Evolutionary conservation across 495 filamentous ascomycete genomes (phyloP).

Genomic region (Daldinia decipiens): DNA sequence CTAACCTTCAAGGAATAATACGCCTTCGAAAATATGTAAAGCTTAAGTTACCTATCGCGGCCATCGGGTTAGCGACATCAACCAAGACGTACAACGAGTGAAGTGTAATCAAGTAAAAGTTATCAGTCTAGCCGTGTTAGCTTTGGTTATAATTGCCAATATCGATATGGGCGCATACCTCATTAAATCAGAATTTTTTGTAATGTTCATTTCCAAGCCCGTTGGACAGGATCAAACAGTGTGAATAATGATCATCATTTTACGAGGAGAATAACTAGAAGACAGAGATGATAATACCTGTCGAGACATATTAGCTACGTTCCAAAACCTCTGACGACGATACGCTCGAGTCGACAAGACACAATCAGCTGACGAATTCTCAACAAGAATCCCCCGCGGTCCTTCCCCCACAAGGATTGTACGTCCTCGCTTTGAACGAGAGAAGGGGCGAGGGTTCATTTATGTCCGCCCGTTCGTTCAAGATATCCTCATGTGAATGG

Average conservation of each 20-base stretch:
- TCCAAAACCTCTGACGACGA: conserved; percentile 19
- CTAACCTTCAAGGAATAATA: conserved; percentile 21
- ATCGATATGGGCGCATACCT: conserved; percentile 66
- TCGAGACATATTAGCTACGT: conserved; percentile 45
- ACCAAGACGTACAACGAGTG: conserved; percentile 10
- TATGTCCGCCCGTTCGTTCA: conserved; percentile 99
- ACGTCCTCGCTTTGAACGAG: conserved; percentile 77
- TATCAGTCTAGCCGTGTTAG: conserved; percentile 59
- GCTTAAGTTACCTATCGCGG: conserved; percentile 49
- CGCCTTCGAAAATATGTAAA: not conserved
- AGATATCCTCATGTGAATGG: conserved; percentile 80
- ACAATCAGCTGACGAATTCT: conserved; percentile 95
- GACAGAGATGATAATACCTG: conserved; percentile 56
- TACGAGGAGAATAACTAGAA: conserved; percentile 36
- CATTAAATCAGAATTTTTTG: conserved; percentile 99
- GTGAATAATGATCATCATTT: conserved; percentile 81
- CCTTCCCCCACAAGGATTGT: conserved; percentile 85
- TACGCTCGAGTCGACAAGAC: conserved; percentile 39
- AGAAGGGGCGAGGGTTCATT: conserved; percentile 70
- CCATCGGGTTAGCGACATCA: conserved; percentile 35
- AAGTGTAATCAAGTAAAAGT: conserved; percentile 4
- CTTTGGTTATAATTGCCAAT: conserved; percentile 14
- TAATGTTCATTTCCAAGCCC: conserved; percentile 78
- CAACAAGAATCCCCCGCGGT: conserved; percentile 85
- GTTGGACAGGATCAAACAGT: conserved; percentile 88